These are phyloP conservation scores for Stromatinia cepivora DNA, from an alignment of 2,329 filamentous ascomycete species.

Conservation along the genomic window DNA sequence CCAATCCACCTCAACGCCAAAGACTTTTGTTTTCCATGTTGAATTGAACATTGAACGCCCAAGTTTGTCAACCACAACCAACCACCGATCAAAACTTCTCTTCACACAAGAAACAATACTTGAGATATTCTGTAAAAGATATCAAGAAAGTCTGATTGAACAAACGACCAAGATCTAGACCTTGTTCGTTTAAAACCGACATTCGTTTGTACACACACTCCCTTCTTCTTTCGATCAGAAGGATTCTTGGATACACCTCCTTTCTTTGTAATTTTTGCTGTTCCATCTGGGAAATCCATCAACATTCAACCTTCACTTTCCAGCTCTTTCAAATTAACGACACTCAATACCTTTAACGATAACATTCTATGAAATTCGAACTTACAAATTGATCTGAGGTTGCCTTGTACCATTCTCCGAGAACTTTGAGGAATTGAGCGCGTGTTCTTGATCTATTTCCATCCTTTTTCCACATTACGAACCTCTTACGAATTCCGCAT, in stretches of 20 bases:
- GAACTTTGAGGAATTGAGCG: conserved; percentile 1
- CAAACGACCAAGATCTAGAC: neutral
- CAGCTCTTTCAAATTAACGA: neutral
- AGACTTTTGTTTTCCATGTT: neutral
- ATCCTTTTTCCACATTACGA: conserved; percentile 13
- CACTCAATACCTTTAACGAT: conserved; percentile 3
- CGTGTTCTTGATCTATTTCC: conserved; percentile 10
- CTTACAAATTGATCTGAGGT: neutral
- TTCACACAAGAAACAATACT: neutral
- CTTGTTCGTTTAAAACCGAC: neutral
- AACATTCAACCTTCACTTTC: conserved; percentile 3
- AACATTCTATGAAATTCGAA: neutral
- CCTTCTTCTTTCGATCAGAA: conserved; percentile 1
- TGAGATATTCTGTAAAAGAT: neutral
- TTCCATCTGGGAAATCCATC: neutral
- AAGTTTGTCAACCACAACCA: neutral
- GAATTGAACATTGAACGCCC: neutral
- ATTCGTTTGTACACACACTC: conserved; percentile 12
- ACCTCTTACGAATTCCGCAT: conserved; percentile 1
- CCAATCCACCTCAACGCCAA: neutral
- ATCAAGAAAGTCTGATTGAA: neutral
- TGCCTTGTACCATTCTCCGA: neutral
- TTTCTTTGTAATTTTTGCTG: conserved; percentile 12
- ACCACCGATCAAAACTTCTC: neutral
- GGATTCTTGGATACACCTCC: conserved; percentile 19